Conservation (phyloP, 2,329 filamentous ascomycete genomes). For the Nigrospora sphaerica region DNA sequence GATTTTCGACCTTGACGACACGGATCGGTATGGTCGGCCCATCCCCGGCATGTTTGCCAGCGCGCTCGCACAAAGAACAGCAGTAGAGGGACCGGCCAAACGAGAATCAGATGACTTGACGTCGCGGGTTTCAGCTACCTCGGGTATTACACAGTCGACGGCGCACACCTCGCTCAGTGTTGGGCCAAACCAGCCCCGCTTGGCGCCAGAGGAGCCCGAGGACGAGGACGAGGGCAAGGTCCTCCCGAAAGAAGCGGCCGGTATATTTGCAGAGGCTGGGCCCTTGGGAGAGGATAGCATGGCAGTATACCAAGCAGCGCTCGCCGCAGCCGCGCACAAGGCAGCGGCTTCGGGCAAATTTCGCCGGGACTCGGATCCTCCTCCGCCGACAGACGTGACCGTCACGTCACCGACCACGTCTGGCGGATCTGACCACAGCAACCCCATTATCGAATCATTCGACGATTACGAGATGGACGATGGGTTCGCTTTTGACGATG, state of each 20-base stretch:
- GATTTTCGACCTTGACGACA: constrained; percentile 63
- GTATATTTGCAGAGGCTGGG: constrained; percentile 7
- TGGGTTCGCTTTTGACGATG: not conserved
- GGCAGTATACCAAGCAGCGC: constrained; percentile 73
- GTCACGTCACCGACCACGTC: constrained; percentile 27
- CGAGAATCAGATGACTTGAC: constrained; percentile 39
- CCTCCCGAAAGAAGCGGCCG: constrained; percentile 10
- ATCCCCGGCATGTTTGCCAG: constrained; percentile 51
- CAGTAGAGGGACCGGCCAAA: constrained; percentile 26
- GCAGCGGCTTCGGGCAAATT: constrained; percentile 74
- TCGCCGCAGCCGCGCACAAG: constrained; percentile 73
- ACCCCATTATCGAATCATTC: constrained; percentile 13
- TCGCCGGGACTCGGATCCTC: constrained; percentile 46
- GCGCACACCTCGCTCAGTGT: constrained; percentile 44
- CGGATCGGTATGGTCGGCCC: constrained; percentile 54
- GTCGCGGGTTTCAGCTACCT: constrained; percentile 35
- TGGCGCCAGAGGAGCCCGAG: constrained; percentile 1
- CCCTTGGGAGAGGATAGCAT: constrained; percentile 20
- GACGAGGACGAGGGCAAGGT: constrained; percentile 4
- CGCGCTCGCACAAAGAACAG: constrained; percentile 39
- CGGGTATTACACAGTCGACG: constrained; percentile 39
- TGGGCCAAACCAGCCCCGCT: constrained; percentile 15
- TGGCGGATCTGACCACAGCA: constrained; percentile 13
- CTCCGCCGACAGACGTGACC: constrained; percentile 25
- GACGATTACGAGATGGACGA: constrained; percentile 13